These are phyloP conservation scores for Aspergillus puulaauensis DNA, from an alignment of 2,329 filamentous ascomycete species.

Conservation along the genomic window DNA sequence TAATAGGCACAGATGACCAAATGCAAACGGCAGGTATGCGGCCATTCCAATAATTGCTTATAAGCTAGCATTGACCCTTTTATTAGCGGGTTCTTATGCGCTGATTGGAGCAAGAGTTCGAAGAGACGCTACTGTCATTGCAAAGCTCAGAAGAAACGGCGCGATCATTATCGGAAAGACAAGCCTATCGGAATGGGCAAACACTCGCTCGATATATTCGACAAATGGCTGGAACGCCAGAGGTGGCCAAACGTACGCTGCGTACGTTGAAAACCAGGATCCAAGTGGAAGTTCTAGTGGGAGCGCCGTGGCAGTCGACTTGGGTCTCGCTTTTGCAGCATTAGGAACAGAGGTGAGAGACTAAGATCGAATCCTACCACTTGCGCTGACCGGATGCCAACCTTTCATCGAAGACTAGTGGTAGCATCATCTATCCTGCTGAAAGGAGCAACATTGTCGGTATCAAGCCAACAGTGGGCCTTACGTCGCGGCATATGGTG, in stretches of 20 bases:
- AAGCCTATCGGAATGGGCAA: slow-evolving; percentile 65
- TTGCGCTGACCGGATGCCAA: neutral
- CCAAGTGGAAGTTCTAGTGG: slow-evolving; percentile 63
- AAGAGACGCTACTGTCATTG: slow-evolving; percentile 58
- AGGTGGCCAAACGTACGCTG: slow-evolving; percentile 61
- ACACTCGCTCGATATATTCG: slow-evolving; percentile 56
- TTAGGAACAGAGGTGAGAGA: slow-evolving; percentile 57
- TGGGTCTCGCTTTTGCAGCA: slow-evolving; percentile 60
- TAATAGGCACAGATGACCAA: slow-evolving; percentile 61
- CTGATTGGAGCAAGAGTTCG: slow-evolving; percentile 59
- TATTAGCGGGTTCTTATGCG: slow-evolving; percentile 60
- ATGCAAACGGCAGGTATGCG: slow-evolving; percentile 58
- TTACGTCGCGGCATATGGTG: slow-evolving; percentile 60
- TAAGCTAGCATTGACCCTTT: neutral
- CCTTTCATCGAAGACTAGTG: slow-evolving; percentile 49
- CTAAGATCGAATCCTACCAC: neutral
- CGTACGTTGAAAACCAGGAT: slow-evolving; percentile 62
- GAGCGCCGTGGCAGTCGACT: slow-evolving; percentile 58
- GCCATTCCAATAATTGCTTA: neutral
- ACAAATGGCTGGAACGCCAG: slow-evolving; percentile 64
- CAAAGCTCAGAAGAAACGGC: slow-evolving; percentile 61
- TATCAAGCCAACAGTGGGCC: slow-evolving; percentile 66
- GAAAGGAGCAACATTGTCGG: slow-evolving; percentile 62
- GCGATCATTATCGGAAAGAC: slow-evolving; percentile 67
- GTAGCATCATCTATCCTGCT: slow-evolving; percentile 61